Conservation (phyloP, 1,284 basidiomycete genomes). For the Boletus hoseneyae region DNA sequence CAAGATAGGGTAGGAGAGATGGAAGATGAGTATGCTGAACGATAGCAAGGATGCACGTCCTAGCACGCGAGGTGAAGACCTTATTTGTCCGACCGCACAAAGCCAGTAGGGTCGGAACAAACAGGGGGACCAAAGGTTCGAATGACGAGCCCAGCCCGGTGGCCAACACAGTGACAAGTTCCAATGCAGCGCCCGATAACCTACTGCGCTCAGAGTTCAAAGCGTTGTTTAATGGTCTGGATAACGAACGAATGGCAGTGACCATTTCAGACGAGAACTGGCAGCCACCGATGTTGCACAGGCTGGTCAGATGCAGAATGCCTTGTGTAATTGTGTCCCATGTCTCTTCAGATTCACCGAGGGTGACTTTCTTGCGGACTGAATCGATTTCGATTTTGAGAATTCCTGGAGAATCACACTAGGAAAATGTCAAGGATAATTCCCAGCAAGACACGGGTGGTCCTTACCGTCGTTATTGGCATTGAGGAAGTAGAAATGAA, state of each 20-base stretch:
- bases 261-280: constrained; percentile 57
- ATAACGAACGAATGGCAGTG: constrained; percentile 49
- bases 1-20: constrained; percentile 59
- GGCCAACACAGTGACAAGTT: constrained; percentile 57
- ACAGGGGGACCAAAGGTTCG: constrained; percentile 64
- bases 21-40: constrained; percentile 72
- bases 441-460: accelerated
- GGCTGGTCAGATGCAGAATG: constrained; percentile 48
- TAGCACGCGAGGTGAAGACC: constrained; percentile 68
- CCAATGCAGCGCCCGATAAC: constrained; percentile 69
- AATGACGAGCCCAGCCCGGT: constrained; percentile 59
- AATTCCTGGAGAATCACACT: constrained; percentile 35
- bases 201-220: constrained; percentile 76
- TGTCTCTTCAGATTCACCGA: constrained; percentile 77
- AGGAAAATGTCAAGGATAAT: constrained; percentile 4
- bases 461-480: constrained; percentile 31
- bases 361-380: constrained; percentile 43
- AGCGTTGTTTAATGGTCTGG: constrained; percentile 55
- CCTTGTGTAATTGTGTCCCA: constrained; percentile 74
- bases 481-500: constrained; percentile 20
- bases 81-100: constrained; percentile 80
- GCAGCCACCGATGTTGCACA: constrained; percentile 57
- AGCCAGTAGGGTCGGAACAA: constrained; percentile 65
- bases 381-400: constrained; percentile 43
- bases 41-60: constrained; percentile 55